A percentile compares a stretch with the other conserved stretches of the same genome.
phyloP scores from a whole-genome alignment of 495 filamentous ascomycete genomes.

The Aspergillus heteromorphus region DNA sequence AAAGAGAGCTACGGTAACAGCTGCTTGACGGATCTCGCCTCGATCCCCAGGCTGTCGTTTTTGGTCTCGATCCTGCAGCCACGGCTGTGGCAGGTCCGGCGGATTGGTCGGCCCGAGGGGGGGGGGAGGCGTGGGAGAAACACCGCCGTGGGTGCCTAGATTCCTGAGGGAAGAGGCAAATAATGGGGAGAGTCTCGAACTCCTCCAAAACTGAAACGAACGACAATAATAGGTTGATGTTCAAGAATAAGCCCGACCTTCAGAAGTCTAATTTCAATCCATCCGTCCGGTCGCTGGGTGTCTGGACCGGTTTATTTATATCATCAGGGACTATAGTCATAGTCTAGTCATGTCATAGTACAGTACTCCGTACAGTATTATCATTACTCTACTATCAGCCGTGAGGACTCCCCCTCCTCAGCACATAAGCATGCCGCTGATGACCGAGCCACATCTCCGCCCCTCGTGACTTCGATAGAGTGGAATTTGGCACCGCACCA shows the following conservation, averaged over 20 bases:
- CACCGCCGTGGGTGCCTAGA: neutral
- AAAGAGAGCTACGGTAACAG: neutral
- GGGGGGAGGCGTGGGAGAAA: too few species aligned
- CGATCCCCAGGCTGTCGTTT: conserved; percentile 11
- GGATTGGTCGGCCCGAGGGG: conserved; percentile 16
- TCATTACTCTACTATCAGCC: too few species aligned
- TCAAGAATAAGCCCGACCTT: too few species aligned
- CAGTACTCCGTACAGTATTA: too few species aligned
- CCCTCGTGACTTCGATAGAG: conserved; percentile 1
- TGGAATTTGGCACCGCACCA: conserved; percentile 10
- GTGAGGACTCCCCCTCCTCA: neutral
- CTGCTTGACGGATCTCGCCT: conserved; percentile 7
- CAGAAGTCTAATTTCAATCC: neutral
- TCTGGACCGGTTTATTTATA: neutral
- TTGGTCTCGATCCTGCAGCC: conserved; percentile 24
- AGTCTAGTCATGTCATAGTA: neutral
- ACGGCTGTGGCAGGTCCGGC: conserved; percentile 15
- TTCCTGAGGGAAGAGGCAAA: neutral
- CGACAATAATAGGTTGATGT: too few species aligned
- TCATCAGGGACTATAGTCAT: neutral
- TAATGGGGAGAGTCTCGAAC: too few species aligned
- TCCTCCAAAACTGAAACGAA: too few species aligned
- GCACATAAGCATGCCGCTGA: too few species aligned
- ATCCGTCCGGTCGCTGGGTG: too few species aligned
- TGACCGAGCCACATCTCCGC: neutral